Evolutionary conservation across 305 asterid species (phyloP), one percentile per base, ranked within the genome.

Genomic region (Ruellia speciosa): DNA sequence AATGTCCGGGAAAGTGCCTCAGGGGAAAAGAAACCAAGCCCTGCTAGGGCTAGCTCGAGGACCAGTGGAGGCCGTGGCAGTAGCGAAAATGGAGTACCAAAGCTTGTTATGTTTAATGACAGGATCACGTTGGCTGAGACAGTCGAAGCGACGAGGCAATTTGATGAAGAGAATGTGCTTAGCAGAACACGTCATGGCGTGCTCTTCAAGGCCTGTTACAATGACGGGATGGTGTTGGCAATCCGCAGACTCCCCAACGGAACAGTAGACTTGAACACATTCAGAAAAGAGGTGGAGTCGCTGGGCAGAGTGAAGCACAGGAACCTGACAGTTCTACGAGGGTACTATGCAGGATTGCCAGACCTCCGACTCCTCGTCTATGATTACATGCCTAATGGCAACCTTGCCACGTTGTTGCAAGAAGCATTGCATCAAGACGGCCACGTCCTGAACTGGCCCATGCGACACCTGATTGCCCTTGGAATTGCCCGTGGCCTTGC

Each of bases 361-460:
- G 84, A 84, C 54, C 67, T 70, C 52, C 65, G 86, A 18, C 79
- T 84, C 16, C 74, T 84, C 14, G 66, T 84, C 10, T 81, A 81
- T 7, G 92, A 83, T 37, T 83, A 83, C 72, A 83, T 83, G 92
- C 88, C 92, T n/a, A 84, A 84, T 35, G 93, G 93, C 49, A 84
- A 79, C 75, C 62, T 84, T 4, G 81, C 84, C 49, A 84, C 88
- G 11, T 69, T 84, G 15, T 81, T 84, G 50, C 88, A 79, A 64
- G 93, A 84, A 31, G 93, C 93, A 10, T 77, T 83, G 3, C 86
- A 84, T 56, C 86, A 84, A 70, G 93, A 81, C 48, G 93, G 93
- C n/a, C 93, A 84, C 49, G 86, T 84, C 7, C 60, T 84, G 33
- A 84, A 84, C 47, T 84, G 93, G 93, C 93, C 93, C 11, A 84